phyloP scores from a whole-genome alignment of 1,284 basidiomycete genomes.

The Inonotus obliquus region DNA sequence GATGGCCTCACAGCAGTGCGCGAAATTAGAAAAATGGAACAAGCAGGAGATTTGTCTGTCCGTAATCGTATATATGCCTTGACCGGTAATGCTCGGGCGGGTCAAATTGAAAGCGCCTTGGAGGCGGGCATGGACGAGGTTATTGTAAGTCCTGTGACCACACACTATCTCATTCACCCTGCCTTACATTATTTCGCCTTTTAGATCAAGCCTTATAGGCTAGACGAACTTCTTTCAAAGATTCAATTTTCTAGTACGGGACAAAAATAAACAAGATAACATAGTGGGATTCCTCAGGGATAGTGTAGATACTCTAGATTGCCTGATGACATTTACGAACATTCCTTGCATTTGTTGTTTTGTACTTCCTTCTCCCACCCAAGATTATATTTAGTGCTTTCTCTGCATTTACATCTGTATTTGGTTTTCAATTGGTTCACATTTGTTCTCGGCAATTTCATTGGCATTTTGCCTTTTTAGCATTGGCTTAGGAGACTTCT shows the following conservation, averaged over 20 bases:
- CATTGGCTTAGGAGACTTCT: too few species aligned
- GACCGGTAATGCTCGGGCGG: conserved; percentile 25
- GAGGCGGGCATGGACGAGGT: conserved; percentile 27
- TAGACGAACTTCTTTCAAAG: conserved; percentile 24
- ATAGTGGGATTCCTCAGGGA: too few species aligned
- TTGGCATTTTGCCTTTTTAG: too few species aligned
- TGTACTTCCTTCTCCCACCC: background rate
- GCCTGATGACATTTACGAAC: too few species aligned
- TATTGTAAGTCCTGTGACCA: conserved; percentile 19
- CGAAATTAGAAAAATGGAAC: conserved; percentile 27
- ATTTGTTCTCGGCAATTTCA: too few species aligned
- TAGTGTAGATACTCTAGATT: too few species aligned
- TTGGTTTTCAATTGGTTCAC: too few species aligned
- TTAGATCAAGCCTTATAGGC: conserved; percentile 23
- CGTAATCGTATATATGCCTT: conserved; percentile 25
- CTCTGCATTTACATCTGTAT: too few species aligned
- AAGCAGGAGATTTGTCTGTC: conserved; percentile 20
- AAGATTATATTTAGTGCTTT: background rate
- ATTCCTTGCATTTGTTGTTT: too few species aligned
- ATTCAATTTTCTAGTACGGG: conserved; percentile 10
- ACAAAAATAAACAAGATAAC: background rate
- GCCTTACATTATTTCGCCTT: background rate
- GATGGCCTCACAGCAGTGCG: conserved; percentile 27
- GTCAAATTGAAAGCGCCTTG: conserved; percentile 23
- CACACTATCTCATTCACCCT: background rate